Evolutionary conservation across 345 rosid species (phyloP).

Genomic region (Dimocarpus longan): DNA sequence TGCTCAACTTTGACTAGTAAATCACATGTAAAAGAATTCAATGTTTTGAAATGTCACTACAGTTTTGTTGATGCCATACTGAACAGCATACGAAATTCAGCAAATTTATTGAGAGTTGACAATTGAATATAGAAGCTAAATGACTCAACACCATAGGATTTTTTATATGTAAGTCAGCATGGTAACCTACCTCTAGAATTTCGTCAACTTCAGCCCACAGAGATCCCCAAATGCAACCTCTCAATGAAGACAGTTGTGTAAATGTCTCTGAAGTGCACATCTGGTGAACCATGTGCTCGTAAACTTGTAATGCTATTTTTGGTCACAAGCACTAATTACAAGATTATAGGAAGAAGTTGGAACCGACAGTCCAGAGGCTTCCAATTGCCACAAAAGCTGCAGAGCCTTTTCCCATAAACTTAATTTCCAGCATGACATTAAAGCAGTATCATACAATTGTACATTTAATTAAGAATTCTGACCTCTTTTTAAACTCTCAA

Average conservation of each 20-base stretch:
- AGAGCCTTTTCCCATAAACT: conserved; percentile 77
- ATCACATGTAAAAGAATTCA: neutral
- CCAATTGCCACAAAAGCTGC: conserved; percentile 78
- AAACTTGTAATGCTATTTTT: conserved; percentile 67
- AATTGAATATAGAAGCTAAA: neutral
- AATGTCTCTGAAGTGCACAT: conserved; percentile 58
- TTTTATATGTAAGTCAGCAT: neutral
- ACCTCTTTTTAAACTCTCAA: conserved; percentile 53
- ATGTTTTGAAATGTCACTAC: neutral
- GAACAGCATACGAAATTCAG: neutral
- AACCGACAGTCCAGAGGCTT: conserved; percentile 50
- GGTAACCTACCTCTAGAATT: conserved; percentile 52
- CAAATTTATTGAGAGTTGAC: neutral
- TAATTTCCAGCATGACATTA: conserved; percentile 77
- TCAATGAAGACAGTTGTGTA: conserved; percentile 61
- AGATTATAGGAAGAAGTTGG: conserved; percentile 65
- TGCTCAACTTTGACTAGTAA: neutral
- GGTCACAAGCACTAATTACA: conserved; percentile 72
- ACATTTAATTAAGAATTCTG: conserved; percentile 41
- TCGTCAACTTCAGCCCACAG: conserved; percentile 68
- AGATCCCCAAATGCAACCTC: conserved; percentile 84
- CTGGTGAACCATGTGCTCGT: conserved; percentile 65
- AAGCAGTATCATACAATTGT: conserved; percentile 61
- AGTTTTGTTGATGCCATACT: neutral
- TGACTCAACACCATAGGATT: neutral